Evolutionary conservation across 768 basidiomycete species (phyloP).

Genomic region (Chlorophyllum brunneum): DNA sequence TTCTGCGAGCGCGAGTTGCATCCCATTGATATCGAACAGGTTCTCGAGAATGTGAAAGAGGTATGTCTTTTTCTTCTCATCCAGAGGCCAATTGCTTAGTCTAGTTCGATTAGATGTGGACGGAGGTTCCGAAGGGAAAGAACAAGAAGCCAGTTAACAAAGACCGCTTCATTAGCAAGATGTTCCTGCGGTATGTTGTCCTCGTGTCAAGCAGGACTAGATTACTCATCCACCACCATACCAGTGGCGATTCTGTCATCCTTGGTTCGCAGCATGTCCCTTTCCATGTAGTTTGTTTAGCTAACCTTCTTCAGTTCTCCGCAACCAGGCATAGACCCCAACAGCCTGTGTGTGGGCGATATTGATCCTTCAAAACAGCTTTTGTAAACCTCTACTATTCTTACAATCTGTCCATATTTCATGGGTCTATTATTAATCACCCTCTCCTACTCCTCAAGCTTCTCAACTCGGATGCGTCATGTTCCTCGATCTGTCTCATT

Average conservation of each 20-base stretch:
- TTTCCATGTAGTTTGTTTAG: constrained; percentile 21
- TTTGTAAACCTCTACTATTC: constrained; percentile 8
- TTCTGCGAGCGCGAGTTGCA: not conserved
- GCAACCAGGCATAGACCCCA: constrained; percentile 56
- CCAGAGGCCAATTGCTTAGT: not conserved
- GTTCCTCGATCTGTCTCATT: constrained; percentile 41
- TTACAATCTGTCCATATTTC: not conserved
- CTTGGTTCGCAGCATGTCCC: constrained; percentile 61
- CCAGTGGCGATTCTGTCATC: constrained; percentile 95
- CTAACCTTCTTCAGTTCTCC: constrained; percentile 55
- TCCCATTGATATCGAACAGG: constrained; percentile 40
- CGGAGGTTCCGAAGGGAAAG: constrained; percentile 95
- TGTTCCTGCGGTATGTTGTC: constrained; percentile 80
- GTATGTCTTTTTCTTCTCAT: constrained; percentile 32
- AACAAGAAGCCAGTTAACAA: constrained; percentile 99
- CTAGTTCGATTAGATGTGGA: constrained; percentile 84
- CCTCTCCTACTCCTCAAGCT: constrained; percentile 13
- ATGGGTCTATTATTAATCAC: not conserved
- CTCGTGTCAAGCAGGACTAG: constrained; percentile 1
- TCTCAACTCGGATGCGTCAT: constrained; percentile 17
- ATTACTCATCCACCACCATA: constrained; percentile 10
- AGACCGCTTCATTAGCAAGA: constrained; percentile 98
- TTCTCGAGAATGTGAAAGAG: constrained; percentile 98
- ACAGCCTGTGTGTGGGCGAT: not conserved
- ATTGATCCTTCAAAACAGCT: constrained; percentile 17